Evolutionary conservation across 2,329 filamentous ascomycete species (phyloP).

Genomic region (Pestalotiopsis sp.): DNA sequence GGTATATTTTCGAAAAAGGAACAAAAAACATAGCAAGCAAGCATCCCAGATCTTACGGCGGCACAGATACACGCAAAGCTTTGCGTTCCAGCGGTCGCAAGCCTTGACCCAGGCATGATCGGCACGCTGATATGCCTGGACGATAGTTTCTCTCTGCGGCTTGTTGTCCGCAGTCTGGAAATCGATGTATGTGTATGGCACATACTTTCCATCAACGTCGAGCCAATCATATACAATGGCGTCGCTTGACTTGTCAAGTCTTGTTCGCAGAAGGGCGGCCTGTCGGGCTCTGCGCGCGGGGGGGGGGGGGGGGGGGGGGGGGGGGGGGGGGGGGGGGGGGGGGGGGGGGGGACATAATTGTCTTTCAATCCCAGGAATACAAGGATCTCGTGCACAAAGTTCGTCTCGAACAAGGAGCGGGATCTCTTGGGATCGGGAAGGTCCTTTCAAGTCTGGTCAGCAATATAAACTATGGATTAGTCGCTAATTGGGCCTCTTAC

Average conservation of each 20-base stretch:
- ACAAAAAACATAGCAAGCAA: not conserved
- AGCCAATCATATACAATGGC: not conserved
- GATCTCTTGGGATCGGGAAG: not conserved
- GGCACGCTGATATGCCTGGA: not conserved
- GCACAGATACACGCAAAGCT: not conserved
- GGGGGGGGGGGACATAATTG: not conserved
- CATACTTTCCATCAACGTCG: not conserved
- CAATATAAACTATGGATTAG: no score
- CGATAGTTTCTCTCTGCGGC: not conserved
- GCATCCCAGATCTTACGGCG: not conserved
- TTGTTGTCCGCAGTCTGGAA: not conserved
- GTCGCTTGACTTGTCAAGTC: not conserved
- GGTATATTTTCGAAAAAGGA: no score
- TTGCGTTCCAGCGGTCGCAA: not conserved
- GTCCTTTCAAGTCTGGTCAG: not conserved
- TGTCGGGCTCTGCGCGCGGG: not conserved
- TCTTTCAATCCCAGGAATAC: not conserved
- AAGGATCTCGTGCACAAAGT: not conserved
- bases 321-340: not conserved
- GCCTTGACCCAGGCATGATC: not conserved
- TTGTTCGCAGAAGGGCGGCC: not conserved
- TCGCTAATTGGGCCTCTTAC: no score
- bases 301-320: fast-evolving
- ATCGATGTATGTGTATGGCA: not conserved
- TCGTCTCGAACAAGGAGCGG: not conserved